Evolutionary conservation across 305 asterid species (phyloP).

Genomic region (Ilex paraguariensis): DNA sequence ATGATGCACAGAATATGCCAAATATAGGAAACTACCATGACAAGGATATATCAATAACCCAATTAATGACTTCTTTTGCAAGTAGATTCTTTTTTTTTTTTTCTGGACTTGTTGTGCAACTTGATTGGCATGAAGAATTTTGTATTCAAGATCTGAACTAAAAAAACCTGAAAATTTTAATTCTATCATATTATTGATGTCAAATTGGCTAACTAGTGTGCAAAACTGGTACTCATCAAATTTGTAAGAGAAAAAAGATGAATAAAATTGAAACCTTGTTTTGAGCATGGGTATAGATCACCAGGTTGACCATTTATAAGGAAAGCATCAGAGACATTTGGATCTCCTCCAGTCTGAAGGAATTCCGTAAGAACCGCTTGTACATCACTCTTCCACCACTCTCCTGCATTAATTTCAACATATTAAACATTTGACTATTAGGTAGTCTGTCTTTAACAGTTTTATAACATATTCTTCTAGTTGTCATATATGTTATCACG

Average conservation of each 20-base stretch:
- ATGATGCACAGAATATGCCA: no score
- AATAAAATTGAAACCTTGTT: conserved; percentile 22
- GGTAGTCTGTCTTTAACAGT: neutral
- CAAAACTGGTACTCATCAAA: no score
- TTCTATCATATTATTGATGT: neutral
- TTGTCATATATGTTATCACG: neutral
- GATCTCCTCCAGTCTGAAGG: conserved; percentile 27
- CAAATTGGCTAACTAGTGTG: neutral
- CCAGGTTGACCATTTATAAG: conserved; percentile 72
- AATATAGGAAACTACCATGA: no score
- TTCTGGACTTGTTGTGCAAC: no score
- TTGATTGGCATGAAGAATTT: no score
- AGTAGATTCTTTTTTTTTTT: no score
- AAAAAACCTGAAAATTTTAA: no score
- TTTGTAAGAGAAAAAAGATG: neutral
- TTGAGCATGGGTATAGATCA: conserved; percentile 48
- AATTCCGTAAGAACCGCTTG: conserved; percentile 19
- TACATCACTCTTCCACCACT: conserved; percentile 62
- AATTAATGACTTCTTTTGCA: no score
- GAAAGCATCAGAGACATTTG: conserved; percentile 45
- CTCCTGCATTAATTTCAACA: conserved; percentile 26
- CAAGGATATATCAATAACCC: no score
- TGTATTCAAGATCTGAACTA: no score
- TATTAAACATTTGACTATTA: no score
- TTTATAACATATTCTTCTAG: no score